These are phyloP conservation scores for Rhodotorula diobovata DNA, from an alignment of 768 basidiomycete species.

Conservation along the genomic window DNA sequence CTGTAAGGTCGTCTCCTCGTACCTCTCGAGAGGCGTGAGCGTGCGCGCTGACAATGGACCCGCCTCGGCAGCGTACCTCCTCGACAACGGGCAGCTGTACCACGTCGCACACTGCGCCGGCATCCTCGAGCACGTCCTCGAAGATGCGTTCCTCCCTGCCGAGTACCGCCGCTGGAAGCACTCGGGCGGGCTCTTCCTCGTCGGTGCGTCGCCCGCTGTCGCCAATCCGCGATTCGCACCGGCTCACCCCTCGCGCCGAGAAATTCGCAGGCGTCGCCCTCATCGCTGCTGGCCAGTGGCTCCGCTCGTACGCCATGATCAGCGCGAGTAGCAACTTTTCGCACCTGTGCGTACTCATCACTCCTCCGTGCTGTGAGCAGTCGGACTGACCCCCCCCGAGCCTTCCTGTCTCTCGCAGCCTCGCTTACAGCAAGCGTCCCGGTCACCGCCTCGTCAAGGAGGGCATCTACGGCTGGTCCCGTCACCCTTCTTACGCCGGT, in stretches of 20 bases:
- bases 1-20: constrained; percentile 60
- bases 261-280: constrained; percentile 60
- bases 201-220: constrained; percentile 36
- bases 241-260: neutral
- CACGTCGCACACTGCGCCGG: constrained; percentile 77
- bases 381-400: fast-evolving
- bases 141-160: constrained; percentile 36
- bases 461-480: constrained; percentile 79
- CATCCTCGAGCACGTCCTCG: constrained; percentile 70
- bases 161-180: constrained; percentile 35
- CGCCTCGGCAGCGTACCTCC: constrained; percentile 66
- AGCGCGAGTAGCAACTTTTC: constrained; percentile 91
- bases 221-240: too few relatives aligned
- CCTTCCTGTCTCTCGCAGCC: constrained; percentile 44
- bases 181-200: constrained; percentile 16
- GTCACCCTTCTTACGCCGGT: constrained; percentile 94
- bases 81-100: constrained; percentile 83
- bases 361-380: too few relatives aligned
- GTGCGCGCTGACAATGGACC: constrained; percentile 24
- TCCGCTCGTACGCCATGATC: constrained; percentile 92
- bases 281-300: constrained; percentile 64
- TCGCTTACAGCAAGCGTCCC: constrained; percentile 68
- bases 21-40: constrained; percentile 1
- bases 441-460: constrained; percentile 76
- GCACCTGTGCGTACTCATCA: constrained; percentile 52